These are phyloP conservation scores for Fusarium coffeatum DNA, from an alignment of 2,329 filamentous ascomycete species.

Conservation along the genomic window DNA sequence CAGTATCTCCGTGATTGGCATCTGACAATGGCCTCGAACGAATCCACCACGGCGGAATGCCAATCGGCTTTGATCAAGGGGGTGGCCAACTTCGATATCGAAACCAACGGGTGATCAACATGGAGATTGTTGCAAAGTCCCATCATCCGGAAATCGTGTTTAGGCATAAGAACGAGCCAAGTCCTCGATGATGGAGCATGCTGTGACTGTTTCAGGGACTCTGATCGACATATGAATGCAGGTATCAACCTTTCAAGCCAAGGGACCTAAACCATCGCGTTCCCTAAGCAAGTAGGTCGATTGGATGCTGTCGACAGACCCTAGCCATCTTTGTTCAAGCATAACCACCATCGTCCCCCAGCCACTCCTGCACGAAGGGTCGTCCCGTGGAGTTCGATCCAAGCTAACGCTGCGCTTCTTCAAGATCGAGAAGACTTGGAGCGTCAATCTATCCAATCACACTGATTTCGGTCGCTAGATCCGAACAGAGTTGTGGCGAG, in stretches of 20 bases:
- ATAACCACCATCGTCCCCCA: slow-evolving; percentile 4
- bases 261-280: not conserved
- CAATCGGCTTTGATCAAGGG: not conserved
- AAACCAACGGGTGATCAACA: slow-evolving; percentile 26
- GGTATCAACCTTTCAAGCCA: slow-evolving; percentile 14
- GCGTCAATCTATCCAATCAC: slow-evolving; percentile 31
- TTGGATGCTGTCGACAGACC: slow-evolving; percentile 6
- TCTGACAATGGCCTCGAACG: not conserved
- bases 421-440: slow-evolving; percentile 41
- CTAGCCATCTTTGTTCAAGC: slow-evolving; percentile 19
- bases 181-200: not conserved
- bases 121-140: slow-evolving; percentile 15
- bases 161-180: not conserved
- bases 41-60: not conserved
- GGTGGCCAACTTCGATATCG: slow-evolving; percentile 1
- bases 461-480: slow-evolving; percentile 15
- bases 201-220: slow-evolving; percentile 6
- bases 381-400: slow-evolving; percentile 45
- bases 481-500: slow-evolving; percentile 24
- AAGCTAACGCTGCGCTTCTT: slow-evolving; percentile 46
- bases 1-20: not conserved
- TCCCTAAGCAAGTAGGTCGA: not conserved
- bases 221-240: slow-evolving; percentile 22
- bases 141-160: slow-evolving; percentile 3
- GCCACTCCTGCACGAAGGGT: slow-evolving; percentile 44